Conservation (phyloP, 2,329 filamentous ascomycete genomes). For the Colletotrichum sp. region DNA sequence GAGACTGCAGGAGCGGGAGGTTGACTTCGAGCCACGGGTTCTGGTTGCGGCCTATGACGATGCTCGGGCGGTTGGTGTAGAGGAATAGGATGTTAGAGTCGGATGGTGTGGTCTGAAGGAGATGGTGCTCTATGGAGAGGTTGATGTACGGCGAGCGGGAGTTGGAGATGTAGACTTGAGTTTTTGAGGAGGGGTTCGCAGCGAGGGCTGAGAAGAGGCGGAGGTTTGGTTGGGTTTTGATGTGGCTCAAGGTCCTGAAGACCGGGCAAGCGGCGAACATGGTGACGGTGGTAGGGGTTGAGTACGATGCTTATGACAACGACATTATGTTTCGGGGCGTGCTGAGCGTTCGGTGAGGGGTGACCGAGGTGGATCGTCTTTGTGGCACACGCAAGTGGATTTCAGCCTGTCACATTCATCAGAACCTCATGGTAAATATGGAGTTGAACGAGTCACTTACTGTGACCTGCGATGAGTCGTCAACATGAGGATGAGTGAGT, state of each 20-base stretch:
- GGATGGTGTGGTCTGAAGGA: slow-evolving; percentile 75
- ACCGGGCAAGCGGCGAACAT: background rate
- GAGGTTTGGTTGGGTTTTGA: background rate
- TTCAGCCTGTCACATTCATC: background rate
- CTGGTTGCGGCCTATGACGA: slow-evolving; percentile 95
- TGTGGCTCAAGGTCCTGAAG: background rate
- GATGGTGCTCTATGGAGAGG: slow-evolving; percentile 90
- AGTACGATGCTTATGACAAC: background rate
- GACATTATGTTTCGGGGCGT: background rate
- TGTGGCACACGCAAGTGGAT: background rate
- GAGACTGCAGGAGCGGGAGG: slow-evolving; percentile 59
- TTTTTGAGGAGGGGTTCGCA: slow-evolving; percentile 47
- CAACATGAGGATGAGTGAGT: background rate
- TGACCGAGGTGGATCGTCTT: background rate
- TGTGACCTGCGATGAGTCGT: background rate
- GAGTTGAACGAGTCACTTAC: background rate
- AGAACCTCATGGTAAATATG: rapidly evolving
- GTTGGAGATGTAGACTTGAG: slow-evolving; percentile 75
- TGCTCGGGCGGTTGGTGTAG: slow-evolving; percentile 85
- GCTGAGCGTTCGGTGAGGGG: background rate
- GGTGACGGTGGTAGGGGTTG: background rate
- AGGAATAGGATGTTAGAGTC: slow-evolving; percentile 83
- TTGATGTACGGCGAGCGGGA: slow-evolving; percentile 83
- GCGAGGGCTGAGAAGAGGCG: slow-evolving; percentile 29
- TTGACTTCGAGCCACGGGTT: slow-evolving; percentile 97